A percentile compares a stretch with the other conserved stretches of the same genome.
Conservation (phyloP, 2,329 filamentous ascomycete genomes). For the Fusarium longipes region DNA sequence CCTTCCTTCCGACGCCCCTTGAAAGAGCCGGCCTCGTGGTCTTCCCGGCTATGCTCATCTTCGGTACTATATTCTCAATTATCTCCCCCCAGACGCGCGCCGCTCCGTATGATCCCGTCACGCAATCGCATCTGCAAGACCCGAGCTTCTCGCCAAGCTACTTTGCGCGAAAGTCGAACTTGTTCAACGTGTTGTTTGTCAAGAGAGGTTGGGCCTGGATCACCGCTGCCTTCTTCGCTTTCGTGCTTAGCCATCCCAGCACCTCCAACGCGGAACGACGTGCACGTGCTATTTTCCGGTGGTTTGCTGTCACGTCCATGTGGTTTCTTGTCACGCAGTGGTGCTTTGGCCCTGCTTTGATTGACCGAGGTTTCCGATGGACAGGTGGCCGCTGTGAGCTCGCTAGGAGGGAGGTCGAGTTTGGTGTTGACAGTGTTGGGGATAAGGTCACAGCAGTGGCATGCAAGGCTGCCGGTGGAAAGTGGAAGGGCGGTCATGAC, state of each 20-base stretch:
- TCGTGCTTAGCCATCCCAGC: conserved; percentile 75
- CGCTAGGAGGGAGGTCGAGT: conserved; percentile 59
- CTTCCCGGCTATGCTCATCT: conserved; percentile 81
- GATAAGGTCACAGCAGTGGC: conserved; percentile 77
- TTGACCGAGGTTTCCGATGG: conserved; percentile 89
- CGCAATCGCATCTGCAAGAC: conserved; percentile 72
- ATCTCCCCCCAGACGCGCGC: conserved; percentile 78
- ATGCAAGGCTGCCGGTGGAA: conserved; percentile 84
- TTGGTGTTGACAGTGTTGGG: conserved; percentile 59
- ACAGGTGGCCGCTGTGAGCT: conserved; percentile 87
- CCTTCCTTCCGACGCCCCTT: conserved; percentile 75
- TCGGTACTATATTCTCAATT: conserved; percentile 83
- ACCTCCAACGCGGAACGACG: conserved; percentile 53
- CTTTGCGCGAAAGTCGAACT: conserved; percentile 92
- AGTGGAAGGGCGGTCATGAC: conserved; percentile 94
- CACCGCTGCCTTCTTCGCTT: conserved; percentile 76
- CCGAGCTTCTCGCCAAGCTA: conserved; percentile 76
- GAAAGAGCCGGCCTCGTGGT: conserved; percentile 73
- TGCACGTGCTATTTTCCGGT: conserved; percentile 73
- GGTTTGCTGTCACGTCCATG: conserved; percentile 75
- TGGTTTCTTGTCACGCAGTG: conserved; percentile 95
- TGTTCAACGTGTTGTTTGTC: conserved; percentile 93
- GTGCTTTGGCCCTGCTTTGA: conserved; percentile 92
- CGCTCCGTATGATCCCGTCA: conserved; percentile 69
- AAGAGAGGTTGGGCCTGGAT: conserved; percentile 97